These are phyloP conservation scores for Notholithocarpus densiflorus DNA, from an alignment of 306 rosid species.

Conservation along the genomic window DNA sequence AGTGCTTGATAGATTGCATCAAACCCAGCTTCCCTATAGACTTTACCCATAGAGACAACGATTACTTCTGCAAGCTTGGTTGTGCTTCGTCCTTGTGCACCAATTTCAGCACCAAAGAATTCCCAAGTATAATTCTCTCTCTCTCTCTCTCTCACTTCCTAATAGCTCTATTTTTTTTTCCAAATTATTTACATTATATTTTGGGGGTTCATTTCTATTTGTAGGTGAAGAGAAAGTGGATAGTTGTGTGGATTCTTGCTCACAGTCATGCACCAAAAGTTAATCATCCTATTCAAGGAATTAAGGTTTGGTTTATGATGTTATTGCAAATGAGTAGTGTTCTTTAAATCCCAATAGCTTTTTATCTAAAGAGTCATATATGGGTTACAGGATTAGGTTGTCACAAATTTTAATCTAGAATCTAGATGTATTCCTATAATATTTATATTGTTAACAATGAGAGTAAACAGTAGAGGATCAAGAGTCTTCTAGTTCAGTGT, in stretches of 20 bases:
- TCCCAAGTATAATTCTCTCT: slow-evolving; percentile 23
- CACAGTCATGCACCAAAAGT: slow-evolving; percentile 20
- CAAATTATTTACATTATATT: neutral
- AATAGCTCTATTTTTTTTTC: neutral
- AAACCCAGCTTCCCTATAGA: neutral
- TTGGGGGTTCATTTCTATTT: neutral
- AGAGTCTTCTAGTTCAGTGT: too few species aligned
- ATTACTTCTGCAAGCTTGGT: slow-evolving; percentile 38
- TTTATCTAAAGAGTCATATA: too few species aligned
- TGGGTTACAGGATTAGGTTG: too few species aligned
- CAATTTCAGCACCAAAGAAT: slow-evolving; percentile 30
- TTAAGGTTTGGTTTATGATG: neutral
- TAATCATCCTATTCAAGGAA: neutral
- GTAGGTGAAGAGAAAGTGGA: slow-evolving; percentile 37
- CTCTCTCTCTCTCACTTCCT: too few species aligned
- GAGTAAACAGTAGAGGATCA: too few species aligned
- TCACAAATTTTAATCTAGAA: too few species aligned
- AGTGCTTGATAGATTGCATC: slow-evolving; percentile 43
- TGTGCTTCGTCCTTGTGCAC: slow-evolving; percentile 41
- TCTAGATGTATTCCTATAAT: too few species aligned
- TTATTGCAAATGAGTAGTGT: neutral
- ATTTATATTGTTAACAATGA: too few species aligned
- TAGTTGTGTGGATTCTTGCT: slow-evolving; percentile 49
- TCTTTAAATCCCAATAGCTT: neutral
- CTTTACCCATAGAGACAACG: neutral